Base-by-base conservation (phyloP, 2,329 filamentous ascomycete species). In the Sporothrix brunneoviolacea region DNA sequence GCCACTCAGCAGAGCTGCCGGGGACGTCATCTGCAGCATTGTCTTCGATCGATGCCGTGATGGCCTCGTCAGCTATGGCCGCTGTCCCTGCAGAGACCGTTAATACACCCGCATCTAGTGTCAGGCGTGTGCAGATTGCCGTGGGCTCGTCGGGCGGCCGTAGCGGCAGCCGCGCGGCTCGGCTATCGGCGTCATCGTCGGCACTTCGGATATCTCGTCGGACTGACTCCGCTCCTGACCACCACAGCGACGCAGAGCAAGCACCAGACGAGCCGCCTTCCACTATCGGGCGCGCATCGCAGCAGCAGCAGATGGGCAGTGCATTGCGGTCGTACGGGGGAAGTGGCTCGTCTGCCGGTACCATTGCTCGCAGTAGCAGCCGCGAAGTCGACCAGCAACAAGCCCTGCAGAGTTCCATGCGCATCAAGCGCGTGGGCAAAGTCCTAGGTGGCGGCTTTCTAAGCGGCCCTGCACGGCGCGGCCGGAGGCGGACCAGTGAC, bases 401-500 rank as follows among this genome's bases (percentile, higher is more conserved):
- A 30, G 83, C 79, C 13, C 70, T 81, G 2, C 86, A 88, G 54
- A 83, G 84, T 59, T 89, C 88, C 0, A 80, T 90, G 74, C 79
- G 88, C 5, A 73, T 91, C 52, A 91, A 91, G 68, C 76, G 87
- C 54, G 79, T 88, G 13, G 84, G 84, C 15, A 87, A 88, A 65
- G 74, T 85, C 8, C 80, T 57, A n/a, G 84, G 56, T 3, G 88
- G 88, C 1, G 85, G 81, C 53, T 91, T 91, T 57, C 71, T 93
- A 19, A 89, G 86, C 58, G 88, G 86, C 1, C 88, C 88, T 24
- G 86, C 88, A 18, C 79, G 88, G 49, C 76, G 89, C 58, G 88
- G 87, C 22, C 77, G 86, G 54, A 75, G 83, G 56, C 72, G 81
- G 52, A 77, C 64, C 59, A 86, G 83, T 59, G 83, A 86, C 55